Percentiles rank a stretch among this genome's conserved stretches.
phyloP scores from a whole-genome alignment of 2,329 filamentous ascomycete genomes.

The Herpotrichia juniperi region DNA sequence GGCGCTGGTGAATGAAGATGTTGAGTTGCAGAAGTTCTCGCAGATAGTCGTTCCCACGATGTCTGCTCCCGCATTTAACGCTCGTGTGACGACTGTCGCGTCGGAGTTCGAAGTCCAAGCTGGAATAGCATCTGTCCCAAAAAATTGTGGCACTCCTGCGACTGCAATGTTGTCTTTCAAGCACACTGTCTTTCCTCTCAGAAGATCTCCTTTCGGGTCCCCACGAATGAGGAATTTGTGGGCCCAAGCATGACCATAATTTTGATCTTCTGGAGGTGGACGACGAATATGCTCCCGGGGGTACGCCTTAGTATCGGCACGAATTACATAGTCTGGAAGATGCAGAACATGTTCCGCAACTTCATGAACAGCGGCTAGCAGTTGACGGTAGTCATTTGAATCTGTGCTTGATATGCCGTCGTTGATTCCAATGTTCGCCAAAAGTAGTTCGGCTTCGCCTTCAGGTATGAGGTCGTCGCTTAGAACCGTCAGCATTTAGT shows the following conservation, averaged over 20 bases:
- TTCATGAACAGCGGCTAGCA: conserved; percentile 49
- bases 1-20: conserved; percentile 34
- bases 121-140: conserved; percentile 33
- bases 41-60: conserved; percentile 39
- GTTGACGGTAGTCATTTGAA: conserved; percentile 38
- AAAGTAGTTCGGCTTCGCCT: conserved; percentile 28
- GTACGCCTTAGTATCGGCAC: conserved; percentile 40
- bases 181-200: conserved; percentile 44
- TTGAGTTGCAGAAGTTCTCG: conserved; percentile 39
- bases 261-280: conserved; percentile 40
- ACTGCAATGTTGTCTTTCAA: conserved; percentile 42
- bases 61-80: conserved; percentile 32
- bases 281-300: conserved; percentile 44
- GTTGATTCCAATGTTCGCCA: conserved; percentile 28
- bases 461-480: conserved; percentile 30
- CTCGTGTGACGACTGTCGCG: conserved; percentile 35
- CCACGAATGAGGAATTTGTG: conserved; percentile 48
- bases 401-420: conserved; percentile 30
- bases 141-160: conserved; percentile 35
- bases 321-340: conserved; percentile 43
- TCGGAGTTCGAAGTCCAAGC: conserved; percentile 25
- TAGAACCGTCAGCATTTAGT: conserved; percentile 1
- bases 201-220: conserved; percentile 18
- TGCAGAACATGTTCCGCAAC: conserved; percentile 44
- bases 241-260: conserved; percentile 49